Percentiles rank a stretch among this genome's conserved stretches.
Evolutionary conservation across 768 basidiomycete genomes (phyloP).

Genomic region (Pulveroboletus sp.): DNA sequence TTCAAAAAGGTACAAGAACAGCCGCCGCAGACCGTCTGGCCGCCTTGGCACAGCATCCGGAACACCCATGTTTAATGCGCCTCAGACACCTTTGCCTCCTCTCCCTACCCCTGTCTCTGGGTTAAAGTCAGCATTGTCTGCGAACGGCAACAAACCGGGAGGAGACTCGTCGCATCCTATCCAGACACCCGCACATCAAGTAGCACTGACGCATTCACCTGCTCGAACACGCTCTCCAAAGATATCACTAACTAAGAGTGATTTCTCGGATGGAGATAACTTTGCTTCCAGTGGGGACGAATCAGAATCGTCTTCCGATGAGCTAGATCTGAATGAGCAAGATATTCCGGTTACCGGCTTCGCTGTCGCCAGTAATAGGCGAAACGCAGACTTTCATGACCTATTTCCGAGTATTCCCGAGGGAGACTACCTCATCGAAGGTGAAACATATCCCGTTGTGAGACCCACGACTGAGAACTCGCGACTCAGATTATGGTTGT

Average conservation of each 20-base stretch:
- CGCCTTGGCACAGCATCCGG: constrained; percentile 57
- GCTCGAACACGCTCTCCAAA: constrained; percentile 13
- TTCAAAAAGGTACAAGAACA: constrained; percentile 25
- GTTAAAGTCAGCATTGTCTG: constrained; percentile 17
- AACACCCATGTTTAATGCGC: constrained; percentile 58
- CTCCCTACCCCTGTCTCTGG: constrained; percentile 8
- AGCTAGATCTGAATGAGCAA: constrained; percentile 38
- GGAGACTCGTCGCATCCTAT: constrained; percentile 1
- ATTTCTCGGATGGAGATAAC: constrained; percentile 28
- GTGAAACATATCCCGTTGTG: constrained; percentile 41
- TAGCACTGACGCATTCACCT: constrained; percentile 9
- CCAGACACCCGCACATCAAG: not conserved
- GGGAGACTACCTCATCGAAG: constrained; percentile 97
- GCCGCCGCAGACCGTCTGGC: constrained; percentile 11
- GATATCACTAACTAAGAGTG: constrained; percentile 17
- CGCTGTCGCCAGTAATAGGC: constrained; percentile 90
- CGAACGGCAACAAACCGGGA: constrained; percentile 12
- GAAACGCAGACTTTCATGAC: constrained; percentile 95
- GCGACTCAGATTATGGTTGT: constrained; percentile 84
- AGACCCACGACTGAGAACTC: not conserved
- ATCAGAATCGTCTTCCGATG: constrained; percentile 32
- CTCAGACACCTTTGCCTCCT: constrained; percentile 36
- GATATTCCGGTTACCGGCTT: constrained; percentile 94
- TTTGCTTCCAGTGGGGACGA: constrained; percentile 26
- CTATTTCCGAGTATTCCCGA: constrained; percentile 86